These are phyloP conservation scores for Escovopsis sp. DNA, from an alignment of 2,329 filamentous ascomycete genomes.

Conservation along the genomic window DNA sequence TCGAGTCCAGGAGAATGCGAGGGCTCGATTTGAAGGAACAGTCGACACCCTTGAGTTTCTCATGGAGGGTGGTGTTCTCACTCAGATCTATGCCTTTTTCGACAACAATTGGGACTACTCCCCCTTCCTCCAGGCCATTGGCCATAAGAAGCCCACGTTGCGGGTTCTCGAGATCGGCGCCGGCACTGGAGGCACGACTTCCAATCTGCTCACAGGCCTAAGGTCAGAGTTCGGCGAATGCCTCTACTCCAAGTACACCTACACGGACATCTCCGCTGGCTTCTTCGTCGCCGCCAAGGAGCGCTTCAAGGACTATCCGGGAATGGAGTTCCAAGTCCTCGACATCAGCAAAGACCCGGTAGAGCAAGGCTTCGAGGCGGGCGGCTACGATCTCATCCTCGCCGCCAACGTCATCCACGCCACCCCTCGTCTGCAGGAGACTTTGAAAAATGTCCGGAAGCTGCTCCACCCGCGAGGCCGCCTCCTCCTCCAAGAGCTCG, in stretches of 20 bases:
- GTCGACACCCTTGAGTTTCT: conserved; percentile 4
- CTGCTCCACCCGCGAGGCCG: conserved; percentile 18
- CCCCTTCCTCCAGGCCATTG: not conserved
- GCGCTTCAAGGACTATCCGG: conserved; percentile 7
- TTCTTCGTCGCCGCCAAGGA: conserved; percentile 14
- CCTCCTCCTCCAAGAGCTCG: conserved; percentile 16
- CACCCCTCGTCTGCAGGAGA: conserved; percentile 12
- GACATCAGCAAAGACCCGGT: conserved; percentile 17
- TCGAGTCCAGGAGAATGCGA: not conserved
- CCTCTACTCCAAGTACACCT: conserved; percentile 15
- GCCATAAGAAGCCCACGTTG: not conserved
- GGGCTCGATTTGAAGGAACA: not conserved
- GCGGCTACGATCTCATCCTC: conserved; percentile 16
- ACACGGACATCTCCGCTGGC: conserved; percentile 21
- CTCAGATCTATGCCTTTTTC: conserved; percentile 1
- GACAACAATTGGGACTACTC: conserved; percentile 1
- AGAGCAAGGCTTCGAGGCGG: conserved; percentile 14
- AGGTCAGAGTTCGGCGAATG: not conserved
- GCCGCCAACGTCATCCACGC: conserved; percentile 17
- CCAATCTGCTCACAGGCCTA: not conserved
- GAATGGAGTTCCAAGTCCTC: conserved; percentile 14
- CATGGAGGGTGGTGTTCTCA: conserved; percentile 5
- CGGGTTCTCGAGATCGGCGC: not conserved
- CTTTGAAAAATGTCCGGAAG: conserved; percentile 11
- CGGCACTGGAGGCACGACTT: not conserved